A percentile compares a stretch with the other conserved stretches of the same genome.
Evolutionary conservation across 1,139 yeast genomes (phyloP).

Genomic region (Ogataea hybrid): DNA sequence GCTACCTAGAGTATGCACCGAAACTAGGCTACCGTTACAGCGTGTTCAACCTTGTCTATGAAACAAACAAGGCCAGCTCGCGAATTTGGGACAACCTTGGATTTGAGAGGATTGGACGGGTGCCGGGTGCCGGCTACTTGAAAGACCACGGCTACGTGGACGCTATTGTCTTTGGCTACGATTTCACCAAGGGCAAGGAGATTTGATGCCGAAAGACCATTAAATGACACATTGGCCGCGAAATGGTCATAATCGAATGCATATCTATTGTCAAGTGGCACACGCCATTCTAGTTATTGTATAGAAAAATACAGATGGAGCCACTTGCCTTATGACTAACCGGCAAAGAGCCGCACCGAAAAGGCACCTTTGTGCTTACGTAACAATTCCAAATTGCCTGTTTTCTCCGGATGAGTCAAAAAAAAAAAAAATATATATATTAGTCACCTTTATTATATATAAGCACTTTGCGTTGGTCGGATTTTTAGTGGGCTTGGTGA

Average conservation of each 20-base stretch:
- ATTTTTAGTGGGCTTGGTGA: conserved; percentile 1
- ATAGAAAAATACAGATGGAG: background rate
- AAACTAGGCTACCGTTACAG: conserved; percentile 69
- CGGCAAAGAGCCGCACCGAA: background rate
- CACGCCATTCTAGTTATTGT: background rate
- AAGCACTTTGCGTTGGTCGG: background rate
- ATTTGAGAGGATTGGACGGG: conserved; percentile 66
- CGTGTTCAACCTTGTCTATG: conserved; percentile 81
- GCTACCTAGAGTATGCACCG: conserved; percentile 66
- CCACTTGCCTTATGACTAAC: background rate
- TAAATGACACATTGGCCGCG: background rate
- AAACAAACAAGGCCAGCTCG: conserved; percentile 63
- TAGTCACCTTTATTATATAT: conserved; percentile 8
- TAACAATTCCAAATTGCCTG: background rate
- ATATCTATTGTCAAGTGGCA: background rate
- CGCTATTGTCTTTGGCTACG: conserved; percentile 66
- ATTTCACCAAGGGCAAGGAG: conserved; percentile 30
- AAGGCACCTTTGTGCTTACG: background rate
- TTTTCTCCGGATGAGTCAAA: conserved; percentile 4
- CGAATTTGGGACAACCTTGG: conserved; percentile 76
- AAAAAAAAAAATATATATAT: conserved; percentile 7
- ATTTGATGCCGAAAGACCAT: background rate
- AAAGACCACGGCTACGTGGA: conserved; percentile 65
- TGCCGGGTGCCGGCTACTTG: conserved; percentile 64
- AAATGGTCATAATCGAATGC: background rate